Evolutionary conservation across 1,284 basidiomycete genomes (phyloP).

Genomic region (Cutaneotrichosporon dermatis): DNA sequence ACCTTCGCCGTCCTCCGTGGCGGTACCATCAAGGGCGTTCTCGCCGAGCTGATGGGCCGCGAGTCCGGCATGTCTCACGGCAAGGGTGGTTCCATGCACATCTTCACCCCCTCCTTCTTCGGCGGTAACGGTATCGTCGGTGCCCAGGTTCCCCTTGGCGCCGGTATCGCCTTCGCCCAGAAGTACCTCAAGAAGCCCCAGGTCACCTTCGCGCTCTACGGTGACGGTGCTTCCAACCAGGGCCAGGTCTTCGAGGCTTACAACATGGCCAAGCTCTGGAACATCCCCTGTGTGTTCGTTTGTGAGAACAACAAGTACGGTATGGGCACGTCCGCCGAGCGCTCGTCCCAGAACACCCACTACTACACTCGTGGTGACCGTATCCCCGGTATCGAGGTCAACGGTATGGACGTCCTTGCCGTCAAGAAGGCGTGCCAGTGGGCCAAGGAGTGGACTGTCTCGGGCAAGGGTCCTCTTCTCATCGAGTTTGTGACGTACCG

Average conservation of each 20-base stretch:
- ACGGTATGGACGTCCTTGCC: slow-evolving; percentile 98
- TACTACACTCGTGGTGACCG: slow-evolving; percentile 97
- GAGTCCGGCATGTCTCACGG: slow-evolving; percentile 90
- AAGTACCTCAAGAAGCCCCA: slow-evolving; percentile 74
- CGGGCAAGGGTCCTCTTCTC: slow-evolving; percentile 85
- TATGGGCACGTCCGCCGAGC: slow-evolving; percentile 92
- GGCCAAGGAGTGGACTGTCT: slow-evolving; percentile 81
- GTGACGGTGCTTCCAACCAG: slow-evolving; percentile 97
- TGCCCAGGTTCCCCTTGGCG: slow-evolving; percentile 93
- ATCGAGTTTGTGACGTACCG: slow-evolving; percentile 98
- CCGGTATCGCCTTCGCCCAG: slow-evolving; percentile 90
- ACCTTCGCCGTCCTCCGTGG: slow-evolving; percentile 94
- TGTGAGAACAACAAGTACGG: slow-evolving; percentile 99
- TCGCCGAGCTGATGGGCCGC: slow-evolving; percentile 84
- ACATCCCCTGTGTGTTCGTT: slow-evolving; percentile 88
- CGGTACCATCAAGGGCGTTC: slow-evolving; percentile 83
- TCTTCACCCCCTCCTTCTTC: slow-evolving; percentile 93
- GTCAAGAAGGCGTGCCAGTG: slow-evolving; percentile 78
- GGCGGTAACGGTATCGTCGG: slow-evolving; percentile 99
- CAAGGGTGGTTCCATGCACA: slow-evolving; percentile 99
- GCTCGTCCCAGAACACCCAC: slow-evolving; percentile 85
- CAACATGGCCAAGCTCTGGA: slow-evolving; percentile 99
- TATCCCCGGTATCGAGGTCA: slow-evolving; percentile 91
- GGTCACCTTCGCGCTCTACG: slow-evolving; percentile 90
- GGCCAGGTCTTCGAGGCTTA: slow-evolving; percentile 97